Percentiles rank a stretch among this genome's conserved stretches.
phyloP scores from a whole-genome alignment of 148 eudicot species.

The Silene uniflora region DNA sequence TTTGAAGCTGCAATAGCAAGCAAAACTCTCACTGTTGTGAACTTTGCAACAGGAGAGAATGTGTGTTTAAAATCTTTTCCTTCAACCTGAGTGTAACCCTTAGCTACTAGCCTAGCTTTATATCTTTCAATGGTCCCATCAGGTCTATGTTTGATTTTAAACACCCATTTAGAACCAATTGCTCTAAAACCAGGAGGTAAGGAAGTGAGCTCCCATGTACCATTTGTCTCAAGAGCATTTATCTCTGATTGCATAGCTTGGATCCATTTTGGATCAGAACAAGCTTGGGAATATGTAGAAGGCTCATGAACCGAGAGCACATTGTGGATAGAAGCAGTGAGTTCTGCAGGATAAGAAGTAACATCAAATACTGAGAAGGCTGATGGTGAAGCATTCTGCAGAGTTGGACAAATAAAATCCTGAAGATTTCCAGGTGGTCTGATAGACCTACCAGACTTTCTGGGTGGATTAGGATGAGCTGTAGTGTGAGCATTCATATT shows the following conservation, averaged over 20 bases:
- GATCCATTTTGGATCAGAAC: background rate
- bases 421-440: no score
- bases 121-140: background rate
- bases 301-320: background rate
- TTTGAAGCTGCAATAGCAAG: background rate
- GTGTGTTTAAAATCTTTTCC: background rate
- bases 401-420: no score
- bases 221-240: background rate
- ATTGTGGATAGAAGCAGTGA: background rate
- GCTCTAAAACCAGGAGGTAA: background rate
- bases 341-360: background rate
- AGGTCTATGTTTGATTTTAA: background rate
- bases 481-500: no score
- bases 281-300: background rate
- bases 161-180: background rate
- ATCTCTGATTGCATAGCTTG: background rate
- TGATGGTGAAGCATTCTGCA: no score
- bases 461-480: no score
- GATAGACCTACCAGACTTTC: no score
- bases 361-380: background rate
- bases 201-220: background rate
- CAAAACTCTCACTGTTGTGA: background rate
- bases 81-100: background rate
- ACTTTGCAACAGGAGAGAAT: background rate
- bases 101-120: background rate